Conservation (phyloP, 208 protist genomes). For the Herpetomonas samuelpessoai region DNA sequence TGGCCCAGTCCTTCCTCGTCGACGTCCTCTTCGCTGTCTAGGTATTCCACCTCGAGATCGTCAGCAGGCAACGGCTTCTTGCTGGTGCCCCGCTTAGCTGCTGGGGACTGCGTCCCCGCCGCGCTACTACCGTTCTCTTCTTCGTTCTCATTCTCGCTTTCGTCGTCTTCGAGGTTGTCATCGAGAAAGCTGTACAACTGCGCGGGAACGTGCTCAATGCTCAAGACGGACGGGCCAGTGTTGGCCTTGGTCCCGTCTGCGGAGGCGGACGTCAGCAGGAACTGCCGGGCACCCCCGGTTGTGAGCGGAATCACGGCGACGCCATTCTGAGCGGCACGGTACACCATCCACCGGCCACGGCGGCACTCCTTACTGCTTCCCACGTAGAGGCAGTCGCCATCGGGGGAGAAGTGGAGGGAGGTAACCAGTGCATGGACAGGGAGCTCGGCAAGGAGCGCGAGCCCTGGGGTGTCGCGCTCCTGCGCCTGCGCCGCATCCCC, state of each 20-base stretch:
- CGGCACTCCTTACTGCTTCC: slow-evolving; percentile 79
- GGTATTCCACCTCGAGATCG: slow-evolving; percentile 12
- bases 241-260: neutral
- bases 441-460: slow-evolving; percentile 56
- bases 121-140: slow-evolving; percentile 13
- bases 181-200: slow-evolving; percentile 61
- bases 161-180: slow-evolving; percentile 21
- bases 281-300: slow-evolving; percentile 9
- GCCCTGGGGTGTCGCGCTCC: slow-evolving; percentile 16
- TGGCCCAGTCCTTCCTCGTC: slow-evolving; percentile 10
- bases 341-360: slow-evolving; percentile 82
- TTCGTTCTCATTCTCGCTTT: slow-evolving; percentile 7
- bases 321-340: slow-evolving; percentile 63
- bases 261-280: slow-evolving; percentile 19
- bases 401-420: slow-evolving; percentile 57
- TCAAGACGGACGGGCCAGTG: neutral
- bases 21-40: slow-evolving; percentile 15
- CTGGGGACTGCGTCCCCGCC: slow-evolving; percentile 10
- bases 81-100: neutral
- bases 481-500: slow-evolving; percentile 8
- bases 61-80: neutral
- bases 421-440: slow-evolving; percentile 76
- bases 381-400: slow-evolving; percentile 49
- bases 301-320: slow-evolving; percentile 79
- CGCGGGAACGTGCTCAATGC: slow-evolving; percentile 77